phyloP scores from a whole-genome alignment of 2,329 filamentous ascomycete species.

The Exophiala bonariae region DNA sequence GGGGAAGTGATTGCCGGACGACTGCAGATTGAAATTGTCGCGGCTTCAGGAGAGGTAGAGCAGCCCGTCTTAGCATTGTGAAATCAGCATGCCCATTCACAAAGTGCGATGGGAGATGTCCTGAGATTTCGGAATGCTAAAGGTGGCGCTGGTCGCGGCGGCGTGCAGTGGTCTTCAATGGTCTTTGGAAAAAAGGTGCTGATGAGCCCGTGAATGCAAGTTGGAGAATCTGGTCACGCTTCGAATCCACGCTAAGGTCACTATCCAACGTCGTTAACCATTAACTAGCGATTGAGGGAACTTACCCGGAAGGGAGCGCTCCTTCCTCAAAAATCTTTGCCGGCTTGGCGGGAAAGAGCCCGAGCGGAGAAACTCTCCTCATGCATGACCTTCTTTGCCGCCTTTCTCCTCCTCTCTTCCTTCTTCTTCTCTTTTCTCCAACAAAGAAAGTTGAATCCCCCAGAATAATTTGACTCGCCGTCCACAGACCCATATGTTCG shows the following conservation, averaged over 20 bases:
- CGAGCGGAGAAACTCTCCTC: slow-evolving; percentile 5
- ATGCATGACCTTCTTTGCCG: slow-evolving; percentile 21
- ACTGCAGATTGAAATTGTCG: slow-evolving; percentile 31
- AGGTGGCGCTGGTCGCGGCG: neutral
- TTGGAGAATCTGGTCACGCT: too few relatives aligned
- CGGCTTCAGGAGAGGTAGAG: slow-evolving; percentile 46
- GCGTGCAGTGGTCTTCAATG: too few relatives aligned
- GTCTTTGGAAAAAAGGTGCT: too few relatives aligned
- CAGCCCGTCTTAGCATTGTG: slow-evolving; percentile 46
- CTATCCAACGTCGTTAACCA: too few relatives aligned
- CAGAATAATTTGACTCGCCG: slow-evolving; percentile 62
- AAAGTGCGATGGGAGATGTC: neutral
- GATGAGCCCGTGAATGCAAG: too few relatives aligned
- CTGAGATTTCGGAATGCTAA: neutral
- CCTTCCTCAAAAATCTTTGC: neutral
- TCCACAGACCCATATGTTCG: slow-evolving; percentile 49
- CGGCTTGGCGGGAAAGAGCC: neutral
- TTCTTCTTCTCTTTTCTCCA: slow-evolving; percentile 42
- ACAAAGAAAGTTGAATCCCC: slow-evolving; percentile 57
- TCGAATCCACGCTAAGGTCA: too few relatives aligned
- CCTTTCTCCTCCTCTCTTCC: slow-evolving; percentile 27
- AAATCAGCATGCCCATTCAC: slow-evolving; percentile 15
- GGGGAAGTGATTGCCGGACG: slow-evolving; percentile 36
- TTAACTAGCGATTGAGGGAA: too few relatives aligned
- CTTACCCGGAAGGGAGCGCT: too few relatives aligned